Evolutionary conservation across 108 stramenopile genomes (phyloP), one percentile per base, ranked within the genome.

Genomic region (Skeletonema costatum): DNA sequence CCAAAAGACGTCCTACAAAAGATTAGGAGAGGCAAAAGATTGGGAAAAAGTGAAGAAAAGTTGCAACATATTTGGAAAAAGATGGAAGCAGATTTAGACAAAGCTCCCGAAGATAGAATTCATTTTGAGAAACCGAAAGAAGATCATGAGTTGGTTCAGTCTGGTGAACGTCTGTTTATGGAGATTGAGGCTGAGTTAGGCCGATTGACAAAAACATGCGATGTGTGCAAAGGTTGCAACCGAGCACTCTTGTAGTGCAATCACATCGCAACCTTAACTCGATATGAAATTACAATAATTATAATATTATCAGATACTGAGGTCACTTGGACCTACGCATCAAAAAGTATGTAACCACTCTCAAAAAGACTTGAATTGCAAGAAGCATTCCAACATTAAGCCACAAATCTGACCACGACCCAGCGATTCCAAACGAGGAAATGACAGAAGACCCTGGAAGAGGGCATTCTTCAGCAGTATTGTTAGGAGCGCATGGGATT

Each of bases 381-480:
- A 87, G 53, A 17, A 88, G 31, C 56, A 90, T 71, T 5, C 60
- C 83, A 51, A 94, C 80, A 66, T 92, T 92, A 76, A 90, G 82
- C 89, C 89, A 92, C 53, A 85, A 79, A 62, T 74, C 80, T 33
- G 83, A 68, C 74, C 83, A 85, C 9, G 82, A 29, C 1, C 91
- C 93, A 19, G 77, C 58, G 19, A 92, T 80, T 8, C 93, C 93
- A 31, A 87, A 46, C 59, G 75, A 80, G 32, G 84, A 64, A 11
- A 89, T 75, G 6, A 94, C 85, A 3, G 64, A 67, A 21, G 90
- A 87, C 9, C 92, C 84, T 2, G 88, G 82, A 1, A 90, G 60
- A 14, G 93, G 93, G 66, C 93, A 92, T 31, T 78, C 78, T 38
- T 68, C 80, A 1, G 29, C 56, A 51, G 62, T 61, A 35, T 68